Percentiles rank a stretch among this genome's conserved stretches.
These are phyloP conservation scores for Carex sylvatica DNA, from an alignment of 202 grass and related monocot species.

Conservation along the genomic window DNA sequence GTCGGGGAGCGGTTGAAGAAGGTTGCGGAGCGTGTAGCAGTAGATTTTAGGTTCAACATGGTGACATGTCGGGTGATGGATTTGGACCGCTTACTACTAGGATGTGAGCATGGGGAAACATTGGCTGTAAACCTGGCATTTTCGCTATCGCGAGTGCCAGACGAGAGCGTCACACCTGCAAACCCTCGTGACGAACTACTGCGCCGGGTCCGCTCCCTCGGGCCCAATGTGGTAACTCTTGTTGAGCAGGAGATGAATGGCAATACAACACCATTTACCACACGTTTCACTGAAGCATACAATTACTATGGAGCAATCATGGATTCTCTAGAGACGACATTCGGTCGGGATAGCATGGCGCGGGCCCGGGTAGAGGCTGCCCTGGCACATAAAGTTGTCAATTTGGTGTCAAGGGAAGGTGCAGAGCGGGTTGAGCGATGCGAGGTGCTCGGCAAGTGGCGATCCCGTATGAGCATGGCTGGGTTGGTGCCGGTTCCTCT, in stretches of 20 bases:
- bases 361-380: slow-evolving; percentile 45
- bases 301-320: slow-evolving; percentile 64
- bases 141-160: slow-evolving; percentile 63
- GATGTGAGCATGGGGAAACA: slow-evolving; percentile 61
- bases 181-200: slow-evolving; percentile 89
- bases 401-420: slow-evolving; percentile 70
- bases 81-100: slow-evolving; percentile 45
- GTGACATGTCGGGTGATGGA: slow-evolving; percentile 46
- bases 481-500: slow-evolving; percentile 53
- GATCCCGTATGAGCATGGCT: slow-evolving; percentile 82
- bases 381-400: slow-evolving; percentile 52
- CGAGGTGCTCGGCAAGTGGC: slow-evolving; percentile 93
- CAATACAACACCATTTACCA: slow-evolving; percentile 68
- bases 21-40: slow-evolving; percentile 41
- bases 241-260: slow-evolving; percentile 87
- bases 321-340: slow-evolving; percentile 53
- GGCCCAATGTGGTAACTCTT: slow-evolving; percentile 54
- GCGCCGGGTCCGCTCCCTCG: slow-evolving; percentile 63
- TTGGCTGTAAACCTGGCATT: slow-evolving; percentile 84
- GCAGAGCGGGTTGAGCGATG: slow-evolving; percentile 76
- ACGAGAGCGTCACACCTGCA: slow-evolving; percentile 80
- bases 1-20: slow-evolving; percentile 49
- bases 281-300: slow-evolving; percentile 69
- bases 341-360: slow-evolving; percentile 32
- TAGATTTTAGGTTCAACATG: slow-evolving; percentile 48